Conservation (phyloP, 208 protist genomes). For the Trypanosoma congolense region DNA sequence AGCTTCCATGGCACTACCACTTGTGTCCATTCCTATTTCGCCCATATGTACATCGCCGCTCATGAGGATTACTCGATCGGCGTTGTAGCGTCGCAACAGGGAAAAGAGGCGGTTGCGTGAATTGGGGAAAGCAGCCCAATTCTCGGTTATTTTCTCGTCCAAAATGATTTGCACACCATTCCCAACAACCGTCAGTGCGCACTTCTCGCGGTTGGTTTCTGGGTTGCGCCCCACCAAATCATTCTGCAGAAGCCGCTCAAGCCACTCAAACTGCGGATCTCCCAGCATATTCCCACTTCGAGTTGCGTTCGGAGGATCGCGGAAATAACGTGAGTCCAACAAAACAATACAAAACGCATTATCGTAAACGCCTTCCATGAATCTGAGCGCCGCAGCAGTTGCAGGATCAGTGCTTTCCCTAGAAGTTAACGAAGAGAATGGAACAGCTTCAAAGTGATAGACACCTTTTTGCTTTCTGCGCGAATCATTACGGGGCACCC, state of each 20-base stretch:
- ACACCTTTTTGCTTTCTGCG: constrained; percentile 61
- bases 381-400: neutral
- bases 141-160: constrained; percentile 73
- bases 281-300: constrained; percentile 75
- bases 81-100: constrained; percentile 33
- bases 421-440: constrained; percentile 31
- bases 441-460: constrained; percentile 49
- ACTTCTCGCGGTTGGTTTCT: constrained; percentile 17
- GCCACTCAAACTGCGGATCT: constrained; percentile 73
- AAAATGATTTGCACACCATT: constrained; percentile 73
- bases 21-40: constrained; percentile 65
- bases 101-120: constrained; percentile 51
- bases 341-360: constrained; percentile 61
- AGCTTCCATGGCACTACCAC: constrained; percentile 24
- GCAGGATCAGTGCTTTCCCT: constrained; percentile 3
- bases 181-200: constrained; percentile 63
- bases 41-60: constrained; percentile 84
- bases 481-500: constrained; percentile 25
- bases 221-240: constrained; percentile 24
- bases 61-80: constrained; percentile 69
- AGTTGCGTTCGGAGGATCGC: constrained; percentile 44
- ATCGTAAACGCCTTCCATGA: constrained; percentile 35
- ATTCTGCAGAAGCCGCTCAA: constrained; percentile 40
- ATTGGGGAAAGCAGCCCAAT: constrained; percentile 63
- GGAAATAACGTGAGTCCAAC: constrained; percentile 80